These are phyloP conservation scores for Iris pallida DNA, from an alignment of 116 monocot species.

Conservation along the genomic window DNA sequence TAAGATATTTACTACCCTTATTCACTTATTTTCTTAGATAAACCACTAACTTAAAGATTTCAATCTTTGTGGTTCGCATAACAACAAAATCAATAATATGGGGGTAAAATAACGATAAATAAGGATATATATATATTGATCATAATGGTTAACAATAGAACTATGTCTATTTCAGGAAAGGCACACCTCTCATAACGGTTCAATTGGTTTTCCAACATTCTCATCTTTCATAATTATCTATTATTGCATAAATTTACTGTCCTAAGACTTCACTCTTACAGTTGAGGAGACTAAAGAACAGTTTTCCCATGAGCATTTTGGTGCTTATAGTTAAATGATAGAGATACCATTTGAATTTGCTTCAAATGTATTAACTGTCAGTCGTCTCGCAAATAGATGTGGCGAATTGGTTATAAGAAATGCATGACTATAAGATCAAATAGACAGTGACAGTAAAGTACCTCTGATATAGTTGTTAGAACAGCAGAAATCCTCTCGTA, in stretches of 20 bases:
- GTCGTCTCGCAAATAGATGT: not conserved
- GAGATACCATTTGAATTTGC: not conserved
- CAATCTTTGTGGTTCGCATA: no score
- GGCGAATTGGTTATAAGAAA: no score
- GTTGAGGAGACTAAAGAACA: not conserved
- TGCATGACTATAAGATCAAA: not conserved
- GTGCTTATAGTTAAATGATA: not conserved
- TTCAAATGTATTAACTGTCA: not conserved
- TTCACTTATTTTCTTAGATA: not conserved
- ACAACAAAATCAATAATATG: not conserved
- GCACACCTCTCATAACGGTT: no score
- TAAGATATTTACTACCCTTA: not conserved
- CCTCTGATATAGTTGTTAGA: conserved; percentile 87
- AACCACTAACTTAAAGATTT: not conserved
- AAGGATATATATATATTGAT: no score
- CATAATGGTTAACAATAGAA: no score
- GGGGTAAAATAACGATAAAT: not conserved
- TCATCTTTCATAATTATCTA: not conserved
- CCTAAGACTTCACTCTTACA: not conserved
- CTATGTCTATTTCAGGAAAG: no score
- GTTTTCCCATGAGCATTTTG: not conserved
- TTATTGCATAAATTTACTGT: not conserved
- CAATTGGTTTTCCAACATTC: no score
- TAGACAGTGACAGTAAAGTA: conserved; percentile 11
- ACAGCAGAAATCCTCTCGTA: conserved; percentile 82